Evolutionary conservation across 495 filamentous ascomycete species (phyloP), one percentile per base, ranked within the genome.

Genomic region (Annulohypoxylon moriforme): DNA sequence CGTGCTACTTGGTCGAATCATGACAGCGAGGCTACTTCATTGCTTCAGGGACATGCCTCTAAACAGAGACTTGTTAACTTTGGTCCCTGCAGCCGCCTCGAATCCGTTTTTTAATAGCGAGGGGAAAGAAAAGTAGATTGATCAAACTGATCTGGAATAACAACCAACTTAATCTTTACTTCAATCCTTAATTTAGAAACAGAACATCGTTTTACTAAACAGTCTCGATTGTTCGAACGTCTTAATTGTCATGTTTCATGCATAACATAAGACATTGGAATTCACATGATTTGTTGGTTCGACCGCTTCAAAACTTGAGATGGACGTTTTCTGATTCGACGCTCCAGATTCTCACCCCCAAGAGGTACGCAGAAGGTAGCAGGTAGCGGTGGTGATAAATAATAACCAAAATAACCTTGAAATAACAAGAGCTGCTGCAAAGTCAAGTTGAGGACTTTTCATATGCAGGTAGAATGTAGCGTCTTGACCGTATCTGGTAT

Each of bases 401-500:
- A 50, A 50, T 25, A 50, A 11, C 13, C 4, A 27, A 25, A 29
- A 31, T 29, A 29, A 53, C 22, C 20, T 31, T 25, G 25, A 16
- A 31, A n/a, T 53, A 55, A 44, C 16, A 44, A 44, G 13, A 14
- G 36, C 11, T 14, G 36, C 36, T 40, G 36, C 36, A 40, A 4
- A 44, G 40, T 44, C 40, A 44, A 44, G 40, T 44, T 44, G 40
- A 44, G 40, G 40, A 49, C 20, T 49, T 49, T 55, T 55, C 29
- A 29, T 60, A 71, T 71, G 68, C 62, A 67, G 68, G 63, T 71
- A 64, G 31, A 29, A 64, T 60, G 56, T 56, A 34, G 29, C 56
- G 34, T 59, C 61, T 73, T 69, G 62, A 68, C 66, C 71, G 50
- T 52, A 73, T 73, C 50, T 60, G 66, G 66, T 69, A 62, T 49